phyloP scores from a whole-genome alignment of 495 filamentous ascomycete species.

The Paragyromitra xinjiangensis region DNA sequence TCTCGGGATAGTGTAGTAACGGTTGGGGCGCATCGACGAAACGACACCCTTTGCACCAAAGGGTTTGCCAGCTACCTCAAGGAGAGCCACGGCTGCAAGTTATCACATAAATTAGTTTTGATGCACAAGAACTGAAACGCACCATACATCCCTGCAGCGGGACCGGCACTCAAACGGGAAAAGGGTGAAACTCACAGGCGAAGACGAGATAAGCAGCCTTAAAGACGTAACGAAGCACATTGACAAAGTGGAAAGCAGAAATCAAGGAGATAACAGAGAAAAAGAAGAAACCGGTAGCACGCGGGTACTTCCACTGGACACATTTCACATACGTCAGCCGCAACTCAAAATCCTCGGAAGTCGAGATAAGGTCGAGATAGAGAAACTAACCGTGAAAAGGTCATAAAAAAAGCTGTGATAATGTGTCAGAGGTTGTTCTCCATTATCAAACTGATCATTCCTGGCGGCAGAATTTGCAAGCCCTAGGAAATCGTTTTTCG shows the following conservation, averaged over 20 bases:
- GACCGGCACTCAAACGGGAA: constrained; percentile 12
- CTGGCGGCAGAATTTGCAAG: constrained; percentile 44
- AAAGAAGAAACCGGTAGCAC: constrained; percentile 88
- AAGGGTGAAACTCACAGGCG: constrained; percentile 64
- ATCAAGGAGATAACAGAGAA: constrained; percentile 77
- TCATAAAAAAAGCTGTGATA: constrained; percentile 97
- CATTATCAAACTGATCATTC: constrained; percentile 68
- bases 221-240: constrained; percentile 85
- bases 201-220: constrained; percentile 79
- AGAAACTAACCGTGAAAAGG: constrained; percentile 72
- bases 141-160: constrained; percentile 29
- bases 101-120: constrained; percentile 43
- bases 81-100: constrained; percentile 72
- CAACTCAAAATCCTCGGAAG: constrained; percentile 26
- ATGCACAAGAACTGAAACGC: constrained; percentile 42
- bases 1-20: constrained; percentile 90
- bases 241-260: constrained; percentile 87
- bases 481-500: constrained; percentile 51
- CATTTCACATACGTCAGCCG: constrained; percentile 56
- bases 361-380: constrained; percentile 57
- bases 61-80: constrained; percentile 78
- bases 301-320: constrained; percentile 71
- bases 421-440: constrained; percentile 88
- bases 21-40: constrained; percentile 84
- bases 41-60: constrained; percentile 80